These are phyloP conservation scores for Paraconiothyrium sp. DNA, from an alignment of 2,329 filamentous ascomycete genomes.

Conservation along the genomic window DNA sequence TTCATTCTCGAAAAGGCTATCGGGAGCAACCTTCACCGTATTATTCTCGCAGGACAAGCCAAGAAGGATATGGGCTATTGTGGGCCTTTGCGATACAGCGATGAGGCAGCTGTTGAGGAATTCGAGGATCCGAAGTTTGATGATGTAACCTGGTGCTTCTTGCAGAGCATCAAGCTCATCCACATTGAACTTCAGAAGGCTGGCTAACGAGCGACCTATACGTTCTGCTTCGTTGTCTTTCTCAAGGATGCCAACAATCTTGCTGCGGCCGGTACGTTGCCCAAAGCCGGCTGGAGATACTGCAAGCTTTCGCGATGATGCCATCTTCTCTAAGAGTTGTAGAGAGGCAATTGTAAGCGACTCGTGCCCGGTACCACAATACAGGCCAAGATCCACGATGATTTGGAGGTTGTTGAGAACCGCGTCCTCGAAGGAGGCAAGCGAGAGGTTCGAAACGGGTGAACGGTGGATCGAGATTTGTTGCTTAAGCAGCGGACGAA, in stretches of 20 bases:
- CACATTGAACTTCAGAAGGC: slow-evolving; percentile 70
- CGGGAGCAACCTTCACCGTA: slow-evolving; percentile 72
- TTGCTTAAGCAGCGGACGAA: slow-evolving; percentile 78
- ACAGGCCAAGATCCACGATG: slow-evolving; percentile 84
- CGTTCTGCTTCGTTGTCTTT: slow-evolving; percentile 80
- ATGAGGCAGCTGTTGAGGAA: slow-evolving; percentile 84
- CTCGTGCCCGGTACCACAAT: slow-evolving; percentile 84
- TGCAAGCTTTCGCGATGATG: slow-evolving; percentile 82
- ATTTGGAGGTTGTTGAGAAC: slow-evolving; percentile 81
- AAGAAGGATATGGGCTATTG: slow-evolving; percentile 87
- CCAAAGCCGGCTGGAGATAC: slow-evolving; percentile 72
- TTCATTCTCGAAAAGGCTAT: slow-evolving; percentile 75
- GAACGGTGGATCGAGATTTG: slow-evolving; percentile 68
- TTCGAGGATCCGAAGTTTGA: slow-evolving; percentile 85
- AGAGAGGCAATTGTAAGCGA: slow-evolving; percentile 82
- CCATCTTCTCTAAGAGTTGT: slow-evolving; percentile 84
- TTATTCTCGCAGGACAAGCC: slow-evolving; percentile 83
- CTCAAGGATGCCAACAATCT: slow-evolving; percentile 88
- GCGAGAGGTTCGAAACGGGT: slow-evolving; percentile 76
- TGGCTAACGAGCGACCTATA: slow-evolving; percentile 77
- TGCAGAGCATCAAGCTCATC: slow-evolving; percentile 79
- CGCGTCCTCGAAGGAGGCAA: slow-evolving; percentile 92
- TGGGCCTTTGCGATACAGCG: slow-evolving; percentile 78
- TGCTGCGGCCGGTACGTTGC: slow-evolving; percentile 75
- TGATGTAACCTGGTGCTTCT: slow-evolving; percentile 76